Evolutionary conservation across 768 basidiomycete species (phyloP).

Genomic region (Suillus plorans): DNA sequence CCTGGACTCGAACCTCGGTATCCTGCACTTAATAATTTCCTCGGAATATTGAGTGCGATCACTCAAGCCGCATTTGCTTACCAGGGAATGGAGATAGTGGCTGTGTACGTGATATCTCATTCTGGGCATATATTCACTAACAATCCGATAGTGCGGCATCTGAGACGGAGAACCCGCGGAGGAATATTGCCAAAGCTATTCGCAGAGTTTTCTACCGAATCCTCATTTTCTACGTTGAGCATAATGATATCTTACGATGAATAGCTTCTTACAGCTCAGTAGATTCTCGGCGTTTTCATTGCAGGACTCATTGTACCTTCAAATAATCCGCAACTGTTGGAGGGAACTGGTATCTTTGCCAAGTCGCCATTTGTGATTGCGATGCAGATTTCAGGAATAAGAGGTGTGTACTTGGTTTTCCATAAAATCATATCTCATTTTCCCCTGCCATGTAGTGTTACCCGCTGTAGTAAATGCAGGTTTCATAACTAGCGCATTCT

Average conservation of each 20-base stretch:
- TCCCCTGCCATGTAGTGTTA: conserved; percentile 33
- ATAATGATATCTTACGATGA: background rate
- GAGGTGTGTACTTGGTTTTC: conserved; percentile 33
- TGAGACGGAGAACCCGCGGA: conserved; percentile 75
- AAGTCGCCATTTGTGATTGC: conserved; percentile 84
- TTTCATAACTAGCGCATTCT: conserved; percentile 72
- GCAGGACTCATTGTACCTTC: conserved; percentile 78
- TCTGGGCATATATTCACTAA: background rate
- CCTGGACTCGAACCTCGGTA: conserved; percentile 5
- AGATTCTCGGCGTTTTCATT: conserved; percentile 67
- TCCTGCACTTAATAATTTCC: conserved; percentile 7
- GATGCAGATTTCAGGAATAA: conserved; percentile 65
- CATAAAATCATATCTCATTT: conserved; percentile 4
- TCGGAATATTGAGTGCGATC: conserved; percentile 48
- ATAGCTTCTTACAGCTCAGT: background rate
- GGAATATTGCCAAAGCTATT: conserved; percentile 75
- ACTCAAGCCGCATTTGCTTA: conserved; percentile 55
- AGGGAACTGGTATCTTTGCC: conserved; percentile 53
- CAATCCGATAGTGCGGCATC: conserved; percentile 56
- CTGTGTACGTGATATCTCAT: conserved; percentile 20
- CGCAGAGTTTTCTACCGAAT: conserved; percentile 80
- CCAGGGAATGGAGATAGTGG: conserved; percentile 51
- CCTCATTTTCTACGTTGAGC: conserved; percentile 65
- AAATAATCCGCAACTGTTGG: conserved; percentile 50
- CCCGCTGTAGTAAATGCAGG: conserved; percentile 70